Evolutionary conservation across 805 yeast species (phyloP).

Genomic region (Hanseniaspora meyeri): DNA sequence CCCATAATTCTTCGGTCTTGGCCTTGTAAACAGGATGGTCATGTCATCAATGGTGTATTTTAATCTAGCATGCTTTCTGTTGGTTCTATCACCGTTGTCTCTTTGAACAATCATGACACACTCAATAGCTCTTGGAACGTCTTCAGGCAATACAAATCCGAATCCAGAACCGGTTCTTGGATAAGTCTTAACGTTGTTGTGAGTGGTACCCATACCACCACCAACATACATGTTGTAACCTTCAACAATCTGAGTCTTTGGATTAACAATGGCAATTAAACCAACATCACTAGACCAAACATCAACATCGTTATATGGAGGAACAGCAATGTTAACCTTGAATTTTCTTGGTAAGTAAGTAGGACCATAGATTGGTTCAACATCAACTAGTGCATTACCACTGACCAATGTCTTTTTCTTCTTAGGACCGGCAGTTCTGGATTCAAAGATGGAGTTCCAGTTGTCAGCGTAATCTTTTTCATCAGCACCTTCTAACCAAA

Average conservation of each 20-base stretch:
- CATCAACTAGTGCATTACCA: conserved; percentile 68
- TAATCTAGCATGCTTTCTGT: conserved; percentile 94
- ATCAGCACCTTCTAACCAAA: conserved; percentile 85
- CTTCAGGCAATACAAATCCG: conserved; percentile 59
- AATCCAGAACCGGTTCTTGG: conserved; percentile 86
- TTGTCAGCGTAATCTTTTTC: conserved; percentile 50
- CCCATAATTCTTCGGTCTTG: conserved; percentile 75
- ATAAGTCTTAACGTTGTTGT: conserved; percentile 89
- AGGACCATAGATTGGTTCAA: conserved; percentile 80
- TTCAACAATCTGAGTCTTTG: conserved; percentile 41
- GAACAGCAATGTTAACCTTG: conserved; percentile 87
- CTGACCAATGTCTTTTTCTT: conserved; percentile 75
- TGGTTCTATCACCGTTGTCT: conserved; percentile 86
- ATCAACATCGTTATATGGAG: conserved; percentile 93
- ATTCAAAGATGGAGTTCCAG: conserved; percentile 52
- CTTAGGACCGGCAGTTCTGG: conserved; percentile 61
- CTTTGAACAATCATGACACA: conserved; percentile 88
- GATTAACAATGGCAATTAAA: conserved; percentile 69
- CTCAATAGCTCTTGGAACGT: conserved; percentile 70
- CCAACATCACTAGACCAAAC: conserved; percentile 94
- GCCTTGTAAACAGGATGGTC: conserved; percentile 75
- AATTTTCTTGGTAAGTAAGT: conserved; percentile 89
- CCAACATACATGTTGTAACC: conserved; percentile 89
- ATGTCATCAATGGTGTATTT: conserved; percentile 92
- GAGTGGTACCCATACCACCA: conserved; percentile 99